Evolutionary conservation across 306 rosid species (phyloP), one percentile per base, ranked within the genome.

Genomic region (Adenanthera pavonina): DNA sequence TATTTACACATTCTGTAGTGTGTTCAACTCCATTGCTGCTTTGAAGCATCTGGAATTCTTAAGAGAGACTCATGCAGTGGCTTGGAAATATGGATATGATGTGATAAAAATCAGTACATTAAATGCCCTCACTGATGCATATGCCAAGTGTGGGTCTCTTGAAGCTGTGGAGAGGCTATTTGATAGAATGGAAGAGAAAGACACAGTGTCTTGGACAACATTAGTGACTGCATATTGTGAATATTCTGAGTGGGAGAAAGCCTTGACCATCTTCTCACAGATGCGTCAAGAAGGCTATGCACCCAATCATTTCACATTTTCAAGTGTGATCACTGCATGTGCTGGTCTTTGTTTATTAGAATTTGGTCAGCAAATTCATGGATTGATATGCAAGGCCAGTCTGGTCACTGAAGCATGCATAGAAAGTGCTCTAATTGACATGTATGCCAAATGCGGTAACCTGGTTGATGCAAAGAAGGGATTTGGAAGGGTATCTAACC

Each of bases 151-250:
- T 68, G 87, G 83, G 79, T 86, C 81, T 8, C 89, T 89, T 64
- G 89, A 91, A 77, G 87, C 88, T 51, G 92, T 76, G 79, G 90
- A 84, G 85, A 87, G 82, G 75, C 74, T 91, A 36, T 87, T 93
- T 60, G 77, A 81, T 48, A 79, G 86, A 59, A 86, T 84, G 87
- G 91, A 86, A 81, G 96, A 86, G 87, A 93, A 88, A 87, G 94
- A 91, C 71, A 69, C 90, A 77, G 91, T 93, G 30, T 89, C 97
- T 70, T 91, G 97, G 96, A 93, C 97, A 41, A 90, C 94, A 38
- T 62, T 88, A 81, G 81, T 93, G 71, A 76, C 90, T 57, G 91
- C 94, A 80, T 89, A 78, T 80, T 91, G 91, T 82, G 92, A 91
- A 76, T 83, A 77, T 86, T 90, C 86, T 41, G 88, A 89, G 68